Percentiles rank a stretch among this genome's conserved stretches.
Evolutionary conservation across 371 early-diverging fungal genomes (phyloP).

Genomic region (Capillidium rhysosporum): DNA sequence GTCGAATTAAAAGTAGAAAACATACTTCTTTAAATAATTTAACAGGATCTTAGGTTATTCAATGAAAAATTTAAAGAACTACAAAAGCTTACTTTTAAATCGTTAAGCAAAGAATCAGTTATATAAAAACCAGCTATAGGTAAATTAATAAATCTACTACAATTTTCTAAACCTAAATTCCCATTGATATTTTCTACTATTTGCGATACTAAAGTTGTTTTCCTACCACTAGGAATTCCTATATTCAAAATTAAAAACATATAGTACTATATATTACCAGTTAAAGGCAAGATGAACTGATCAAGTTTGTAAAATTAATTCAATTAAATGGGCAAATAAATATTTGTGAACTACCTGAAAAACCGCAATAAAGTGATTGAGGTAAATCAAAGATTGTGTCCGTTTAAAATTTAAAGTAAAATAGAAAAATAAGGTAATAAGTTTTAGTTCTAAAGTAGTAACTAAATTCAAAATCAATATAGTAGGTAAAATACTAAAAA

Average conservation of each 20-base stretch:
- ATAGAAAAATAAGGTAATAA: neutral
- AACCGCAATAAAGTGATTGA: too few species aligned
- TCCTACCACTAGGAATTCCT: conserved; percentile 26
- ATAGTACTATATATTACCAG: neutral
- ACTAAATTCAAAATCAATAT: too few species aligned
- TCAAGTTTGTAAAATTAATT: neutral
- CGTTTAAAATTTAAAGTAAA: neutral
- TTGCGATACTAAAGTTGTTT: conserved; percentile 15
- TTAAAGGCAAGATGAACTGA: neutral
- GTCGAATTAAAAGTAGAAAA: conserved; percentile 22
- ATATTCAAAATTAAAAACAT: neutral
- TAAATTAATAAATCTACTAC: conserved; percentile 11
- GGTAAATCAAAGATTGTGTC: neutral
- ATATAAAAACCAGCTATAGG: conserved; percentile 28
- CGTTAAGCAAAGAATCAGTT: conserved; percentile 11
- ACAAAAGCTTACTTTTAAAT: conserved; percentile 11
- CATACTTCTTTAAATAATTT: conserved; percentile 20
- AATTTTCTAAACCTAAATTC: neutral
- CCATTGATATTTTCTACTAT: conserved; percentile 4
- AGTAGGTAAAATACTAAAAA: too few species aligned
- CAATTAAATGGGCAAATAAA: too few species aligned
- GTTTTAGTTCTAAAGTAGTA: too few species aligned
- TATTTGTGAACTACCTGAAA: too few species aligned
- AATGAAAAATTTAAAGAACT: neutral
- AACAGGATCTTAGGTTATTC: conserved; percentile 11